Conservation (phyloP, 257 asterid species). For the Gardenia jasminoides region DNA sequence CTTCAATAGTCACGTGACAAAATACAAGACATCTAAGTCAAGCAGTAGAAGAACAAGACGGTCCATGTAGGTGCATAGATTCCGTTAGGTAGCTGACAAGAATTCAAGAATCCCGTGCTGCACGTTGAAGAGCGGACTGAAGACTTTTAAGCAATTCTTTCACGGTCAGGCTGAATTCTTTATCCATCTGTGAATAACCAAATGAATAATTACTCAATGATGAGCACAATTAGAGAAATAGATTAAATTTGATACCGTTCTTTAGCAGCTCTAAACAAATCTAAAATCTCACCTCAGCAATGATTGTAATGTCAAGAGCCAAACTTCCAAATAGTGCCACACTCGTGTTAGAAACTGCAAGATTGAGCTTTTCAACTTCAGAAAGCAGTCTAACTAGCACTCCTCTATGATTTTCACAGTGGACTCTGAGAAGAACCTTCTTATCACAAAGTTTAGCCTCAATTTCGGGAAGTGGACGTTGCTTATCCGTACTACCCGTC, state of each 20-base stretch:
- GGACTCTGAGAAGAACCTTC: conserved; percentile 14
- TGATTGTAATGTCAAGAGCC: conserved; percentile 29
- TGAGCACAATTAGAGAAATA: not conserved
- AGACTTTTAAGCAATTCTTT: conserved; percentile 7
- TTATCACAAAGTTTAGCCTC: conserved; percentile 17
- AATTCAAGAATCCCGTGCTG: not conserved
- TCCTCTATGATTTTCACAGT: conserved; percentile 22
- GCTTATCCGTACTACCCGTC: conserved; percentile 8
- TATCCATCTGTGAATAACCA: conserved; percentile 25
- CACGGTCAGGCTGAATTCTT: conserved; percentile 26
- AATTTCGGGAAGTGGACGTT: conserved; percentile 13
- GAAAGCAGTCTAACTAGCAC: conserved; percentile 11
- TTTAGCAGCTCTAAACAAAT: not conserved
- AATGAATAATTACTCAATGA: not conserved
- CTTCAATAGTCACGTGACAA: not conserved
- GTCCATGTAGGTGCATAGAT: too few relatives aligned
- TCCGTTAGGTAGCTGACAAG: too few relatives aligned
- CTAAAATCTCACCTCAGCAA: not conserved
- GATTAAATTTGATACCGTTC: too few relatives aligned
- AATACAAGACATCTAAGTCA: not conserved
- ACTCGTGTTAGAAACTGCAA: conserved; percentile 15
- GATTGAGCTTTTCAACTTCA: conserved; percentile 20
- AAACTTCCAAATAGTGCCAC: conserved; percentile 32
- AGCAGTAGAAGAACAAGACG: not conserved
- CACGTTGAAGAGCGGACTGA: conserved; percentile 6